Evolutionary conservation across 2,329 filamentous ascomycete genomes (phyloP).

Genomic region (Atkinsonella hypoxylon): DNA sequence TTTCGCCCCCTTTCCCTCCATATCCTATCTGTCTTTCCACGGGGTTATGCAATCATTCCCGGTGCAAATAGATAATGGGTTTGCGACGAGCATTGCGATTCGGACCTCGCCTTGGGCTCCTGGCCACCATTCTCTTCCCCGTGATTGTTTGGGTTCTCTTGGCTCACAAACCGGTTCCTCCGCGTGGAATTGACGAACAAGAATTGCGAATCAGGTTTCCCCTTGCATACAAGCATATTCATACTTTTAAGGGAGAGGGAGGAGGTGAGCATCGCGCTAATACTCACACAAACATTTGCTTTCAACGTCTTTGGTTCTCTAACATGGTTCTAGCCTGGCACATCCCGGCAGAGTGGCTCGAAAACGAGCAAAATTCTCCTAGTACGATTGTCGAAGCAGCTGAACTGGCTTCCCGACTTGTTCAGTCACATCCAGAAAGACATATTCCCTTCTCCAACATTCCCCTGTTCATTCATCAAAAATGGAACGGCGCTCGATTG

Average conservation of each 20-base stretch:
- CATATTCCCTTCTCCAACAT: slow-evolving; percentile 1
- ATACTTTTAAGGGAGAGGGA: not conserved
- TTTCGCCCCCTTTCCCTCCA: too few relatives aligned
- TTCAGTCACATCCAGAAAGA: not conserved
- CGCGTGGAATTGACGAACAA: not conserved
- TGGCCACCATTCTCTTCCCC: not conserved
- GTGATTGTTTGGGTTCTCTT: not conserved
- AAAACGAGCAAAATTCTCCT: not conserved
- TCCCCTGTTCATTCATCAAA: slow-evolving; percentile 2
- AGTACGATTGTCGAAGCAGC: slow-evolving; percentile 1
- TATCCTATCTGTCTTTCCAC: too few relatives aligned
- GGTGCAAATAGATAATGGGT: too few relatives aligned
- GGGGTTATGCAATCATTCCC: too few relatives aligned
- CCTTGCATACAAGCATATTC: not conserved
- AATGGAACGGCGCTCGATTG: slow-evolving; percentile 3
- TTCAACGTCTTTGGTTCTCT: too few relatives aligned
- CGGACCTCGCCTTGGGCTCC: not conserved
- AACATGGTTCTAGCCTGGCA: not conserved
- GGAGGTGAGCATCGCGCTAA: not conserved
- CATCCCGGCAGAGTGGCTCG: slow-evolving; percentile 3
- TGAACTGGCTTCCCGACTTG: not conserved
- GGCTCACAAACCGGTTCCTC: not conserved
- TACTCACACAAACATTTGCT: too few relatives aligned
- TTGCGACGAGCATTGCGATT: not conserved
- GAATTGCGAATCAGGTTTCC: not conserved